A percentile compares a stretch with the other conserved stretches of the same genome.
Conservation (phyloP, 495 filamentous ascomycete genomes). For the Xylaria scruposa region DNA sequence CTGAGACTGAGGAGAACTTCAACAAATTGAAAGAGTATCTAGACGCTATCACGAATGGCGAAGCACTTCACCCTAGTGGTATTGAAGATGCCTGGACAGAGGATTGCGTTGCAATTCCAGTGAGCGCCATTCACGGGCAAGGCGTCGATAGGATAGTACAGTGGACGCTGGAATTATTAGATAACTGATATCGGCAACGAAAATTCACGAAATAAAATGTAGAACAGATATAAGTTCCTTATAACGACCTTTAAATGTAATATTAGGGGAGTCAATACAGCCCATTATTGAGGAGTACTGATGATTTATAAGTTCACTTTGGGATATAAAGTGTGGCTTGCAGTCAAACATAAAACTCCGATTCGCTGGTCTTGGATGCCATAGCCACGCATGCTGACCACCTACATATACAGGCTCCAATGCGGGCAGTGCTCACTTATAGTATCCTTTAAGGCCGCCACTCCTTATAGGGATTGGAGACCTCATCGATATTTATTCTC, state of each 20-base stretch:
- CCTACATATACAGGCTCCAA: neutral
- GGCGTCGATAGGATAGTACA: conserved; percentile 80
- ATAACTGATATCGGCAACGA: conserved; percentile 39
- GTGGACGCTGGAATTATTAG: conserved; percentile 76
- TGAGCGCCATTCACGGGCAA: conserved; percentile 86
- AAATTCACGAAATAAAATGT: neutral
- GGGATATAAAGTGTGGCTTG: neutral
- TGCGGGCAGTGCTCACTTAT: neutral
- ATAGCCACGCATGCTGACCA: neutral
- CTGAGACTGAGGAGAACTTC: conserved; percentile 80
- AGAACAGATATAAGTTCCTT: neutral
- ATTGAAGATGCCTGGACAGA: conserved; percentile 70
- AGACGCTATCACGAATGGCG: conserved; percentile 61
- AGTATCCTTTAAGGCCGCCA: neutral
- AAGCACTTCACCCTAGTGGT: conserved; percentile 72
- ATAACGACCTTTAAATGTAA: neutral
- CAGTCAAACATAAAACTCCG: neutral
- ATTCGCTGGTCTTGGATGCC: neutral
- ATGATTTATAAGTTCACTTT: neutral
- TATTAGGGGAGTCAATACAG: neutral
- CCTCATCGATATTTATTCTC: neutral
- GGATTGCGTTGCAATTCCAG: conserved; percentile 73
- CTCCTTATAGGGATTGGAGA: neutral
- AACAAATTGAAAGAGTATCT: conserved; percentile 71
- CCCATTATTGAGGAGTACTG: neutral